A percentile compares a stretch with the other conserved stretches of the same genome.
These are phyloP conservation scores for Sugiyamaella americana DNA, from an alignment of 805 yeast species.

Conservation along the genomic window DNA sequence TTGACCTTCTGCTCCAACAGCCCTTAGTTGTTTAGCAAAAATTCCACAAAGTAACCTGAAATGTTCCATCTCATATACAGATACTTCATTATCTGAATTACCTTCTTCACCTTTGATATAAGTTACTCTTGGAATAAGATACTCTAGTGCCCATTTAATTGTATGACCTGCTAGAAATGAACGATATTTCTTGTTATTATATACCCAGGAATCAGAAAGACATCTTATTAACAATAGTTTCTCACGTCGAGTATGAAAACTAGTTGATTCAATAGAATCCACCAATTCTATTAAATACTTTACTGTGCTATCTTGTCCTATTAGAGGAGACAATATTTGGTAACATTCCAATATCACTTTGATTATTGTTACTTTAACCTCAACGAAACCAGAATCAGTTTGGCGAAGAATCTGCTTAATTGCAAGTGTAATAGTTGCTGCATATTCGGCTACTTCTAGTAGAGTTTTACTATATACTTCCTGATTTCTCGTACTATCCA, in stretches of 20 bases:
- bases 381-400: background rate
- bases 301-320: slow-evolving; percentile 32
- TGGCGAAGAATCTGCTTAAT: background rate
- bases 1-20: background rate
- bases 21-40: background rate
- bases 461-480: background rate
- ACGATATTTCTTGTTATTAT: slow-evolving; percentile 20
- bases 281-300: slow-evolving; percentile 41
- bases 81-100: background rate
- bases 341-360: background rate
- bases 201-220: slow-evolving; percentile 25
- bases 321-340: background rate
- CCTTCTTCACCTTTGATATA: background rate
- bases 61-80: background rate
- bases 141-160: slow-evolving; percentile 4
- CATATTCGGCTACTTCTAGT: background rate
- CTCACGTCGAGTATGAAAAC: slow-evolving; percentile 20
- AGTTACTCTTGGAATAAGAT: too few species aligned
- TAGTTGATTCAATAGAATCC: slow-evolving; percentile 23
- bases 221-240: slow-evolving; percentile 53
- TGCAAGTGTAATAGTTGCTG: background rate
- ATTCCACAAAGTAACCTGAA: background rate
- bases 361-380: background rate
- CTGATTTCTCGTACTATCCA: background rate
- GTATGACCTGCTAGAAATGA: slow-evolving; percentile 15